Conservation (phyloP, 2,329 filamentous ascomycete genomes). For the Aspergillus caelatus region DNA sequence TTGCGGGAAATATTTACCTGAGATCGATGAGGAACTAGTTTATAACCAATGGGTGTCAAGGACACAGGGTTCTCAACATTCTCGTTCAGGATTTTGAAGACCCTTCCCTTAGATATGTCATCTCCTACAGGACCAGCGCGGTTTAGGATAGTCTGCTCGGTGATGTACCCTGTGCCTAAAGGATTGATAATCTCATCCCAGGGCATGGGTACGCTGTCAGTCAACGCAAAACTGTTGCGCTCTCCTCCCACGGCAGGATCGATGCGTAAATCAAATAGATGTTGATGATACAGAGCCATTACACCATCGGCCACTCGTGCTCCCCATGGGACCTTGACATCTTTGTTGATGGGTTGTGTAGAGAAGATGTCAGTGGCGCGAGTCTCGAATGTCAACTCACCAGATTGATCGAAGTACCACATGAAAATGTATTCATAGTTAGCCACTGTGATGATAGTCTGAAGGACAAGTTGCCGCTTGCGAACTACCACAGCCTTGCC, state of each 20-base stretch:
- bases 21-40: conserved; percentile 55
- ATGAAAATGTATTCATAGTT: conserved; percentile 52
- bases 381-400: conserved; percentile 44
- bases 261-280: conserved; percentile 48
- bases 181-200: conserved; percentile 53
- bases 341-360: conserved; percentile 36
- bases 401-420: conserved; percentile 46
- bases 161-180: conserved; percentile 52
- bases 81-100: conserved; percentile 61
- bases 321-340: conserved; percentile 39
- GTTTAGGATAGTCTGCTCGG: conserved; percentile 45
- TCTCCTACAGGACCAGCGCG: conserved; percentile 49
- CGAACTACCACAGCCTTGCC: conserved; percentile 35
- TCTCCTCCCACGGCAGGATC: conserved; percentile 47
- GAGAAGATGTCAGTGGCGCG: conserved; percentile 52
- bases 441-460: conserved; percentile 44
- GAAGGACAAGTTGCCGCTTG: conserved; percentile 40
- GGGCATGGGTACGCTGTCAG: conserved; percentile 60
- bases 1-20: not conserved
- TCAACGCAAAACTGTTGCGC: conserved; percentile 53
- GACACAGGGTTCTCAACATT: conserved; percentile 54
- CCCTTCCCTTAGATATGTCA: conserved; percentile 42
- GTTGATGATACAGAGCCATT: conserved; percentile 48
- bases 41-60: conserved; percentile 56
- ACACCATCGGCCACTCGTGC: conserved; percentile 47